Conservation (phyloP, 2,329 filamentous ascomycete species). For the Fusarium napiforme region DNA sequence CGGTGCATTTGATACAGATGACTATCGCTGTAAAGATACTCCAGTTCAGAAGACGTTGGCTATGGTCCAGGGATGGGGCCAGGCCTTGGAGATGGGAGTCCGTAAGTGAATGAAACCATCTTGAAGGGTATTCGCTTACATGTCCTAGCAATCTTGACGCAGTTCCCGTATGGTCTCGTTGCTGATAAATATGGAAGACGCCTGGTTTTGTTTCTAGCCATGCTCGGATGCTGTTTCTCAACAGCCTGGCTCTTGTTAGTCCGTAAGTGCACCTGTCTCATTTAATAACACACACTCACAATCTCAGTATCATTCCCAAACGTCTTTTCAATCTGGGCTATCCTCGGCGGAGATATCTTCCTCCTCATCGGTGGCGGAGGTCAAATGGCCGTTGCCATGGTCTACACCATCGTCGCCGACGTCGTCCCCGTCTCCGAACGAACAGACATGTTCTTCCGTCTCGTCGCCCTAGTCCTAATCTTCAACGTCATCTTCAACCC, state of each 20-base stretch:
- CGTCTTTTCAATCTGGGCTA: slow-evolving; percentile 54
- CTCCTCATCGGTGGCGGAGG: slow-evolving; percentile 56
- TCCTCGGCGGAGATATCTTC: slow-evolving; percentile 49
- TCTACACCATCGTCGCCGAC: slow-evolving; percentile 59
- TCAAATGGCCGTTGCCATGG: slow-evolving; percentile 55
- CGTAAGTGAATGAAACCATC: slow-evolving; percentile 45
- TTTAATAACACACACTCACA: slow-evolving; percentile 8
- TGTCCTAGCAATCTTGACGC: slow-evolving; percentile 51
- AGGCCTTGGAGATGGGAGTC: slow-evolving; percentile 59
- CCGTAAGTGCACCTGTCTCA: slow-evolving; percentile 39
- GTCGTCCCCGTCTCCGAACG: slow-evolving; percentile 52
- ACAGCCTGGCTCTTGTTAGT: slow-evolving; percentile 47
- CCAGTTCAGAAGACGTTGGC: slow-evolving; percentile 64
- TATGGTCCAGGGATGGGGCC: slow-evolving; percentile 60
- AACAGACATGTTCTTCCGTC: slow-evolving; percentile 55
- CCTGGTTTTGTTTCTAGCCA: slow-evolving; percentile 53
- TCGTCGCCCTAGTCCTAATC: slow-evolving; percentile 51
- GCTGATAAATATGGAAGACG: slow-evolving; percentile 60
- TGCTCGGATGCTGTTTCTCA: slow-evolving; percentile 48
- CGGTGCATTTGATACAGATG: slow-evolving; percentile 43
- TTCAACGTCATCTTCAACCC: slow-evolving; percentile 55
- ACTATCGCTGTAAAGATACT: slow-evolving; percentile 60
- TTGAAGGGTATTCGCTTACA: neutral
- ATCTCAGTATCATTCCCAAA: slow-evolving; percentile 50
- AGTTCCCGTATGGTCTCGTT: slow-evolving; percentile 60